These are phyloP conservation scores for Phaeolepiota aurea DNA, from an alignment of 768 basidiomycete genomes.

Conservation along the genomic window DNA sequence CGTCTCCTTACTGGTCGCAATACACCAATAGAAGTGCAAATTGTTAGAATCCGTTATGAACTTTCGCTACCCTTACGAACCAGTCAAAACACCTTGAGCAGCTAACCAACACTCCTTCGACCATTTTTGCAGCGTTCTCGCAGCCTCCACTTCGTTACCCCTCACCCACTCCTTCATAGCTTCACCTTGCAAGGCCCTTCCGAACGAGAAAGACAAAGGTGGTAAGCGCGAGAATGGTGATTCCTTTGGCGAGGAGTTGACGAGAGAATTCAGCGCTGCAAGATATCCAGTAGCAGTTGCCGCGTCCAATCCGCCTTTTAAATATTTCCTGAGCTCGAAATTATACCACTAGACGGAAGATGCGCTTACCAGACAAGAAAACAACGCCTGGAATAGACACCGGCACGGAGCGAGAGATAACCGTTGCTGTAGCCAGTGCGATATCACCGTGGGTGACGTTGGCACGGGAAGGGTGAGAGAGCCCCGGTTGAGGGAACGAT, in stretches of 20 bases:
- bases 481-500: constrained; percentile 42
- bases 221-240: constrained; percentile 32
- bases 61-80: constrained; percentile 4
- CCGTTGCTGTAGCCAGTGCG: constrained; percentile 34
- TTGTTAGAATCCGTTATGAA: neutral
- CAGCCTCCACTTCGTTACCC: constrained; percentile 33
- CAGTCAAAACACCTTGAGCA: constrained; percentile 22
- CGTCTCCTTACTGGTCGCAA: too few species aligned
- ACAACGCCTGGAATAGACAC: constrained; percentile 36
- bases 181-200: constrained; percentile 40
- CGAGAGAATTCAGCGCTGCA: constrained; percentile 28
- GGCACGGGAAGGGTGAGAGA: constrained; percentile 28
- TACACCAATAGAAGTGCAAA: neutral
- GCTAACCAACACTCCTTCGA: constrained; percentile 34
- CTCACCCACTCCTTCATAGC: constrained; percentile 36
- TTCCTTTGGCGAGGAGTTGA: constrained; percentile 20
- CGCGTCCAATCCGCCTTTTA: constrained; percentile 35
- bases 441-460: constrained; percentile 30
- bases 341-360: neutral
- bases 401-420: constrained; percentile 36
- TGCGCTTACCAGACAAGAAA: constrained; percentile 37
- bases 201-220: constrained; percentile 41
- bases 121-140: constrained; percentile 30
- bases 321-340: neutral
- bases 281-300: constrained; percentile 31